A percentile compares a stretch with the other conserved stretches of the same genome.
Evolutionary conservation across 345 rosid genomes (phyloP).

Genomic region (Microthlaspi erraticum): DNA sequence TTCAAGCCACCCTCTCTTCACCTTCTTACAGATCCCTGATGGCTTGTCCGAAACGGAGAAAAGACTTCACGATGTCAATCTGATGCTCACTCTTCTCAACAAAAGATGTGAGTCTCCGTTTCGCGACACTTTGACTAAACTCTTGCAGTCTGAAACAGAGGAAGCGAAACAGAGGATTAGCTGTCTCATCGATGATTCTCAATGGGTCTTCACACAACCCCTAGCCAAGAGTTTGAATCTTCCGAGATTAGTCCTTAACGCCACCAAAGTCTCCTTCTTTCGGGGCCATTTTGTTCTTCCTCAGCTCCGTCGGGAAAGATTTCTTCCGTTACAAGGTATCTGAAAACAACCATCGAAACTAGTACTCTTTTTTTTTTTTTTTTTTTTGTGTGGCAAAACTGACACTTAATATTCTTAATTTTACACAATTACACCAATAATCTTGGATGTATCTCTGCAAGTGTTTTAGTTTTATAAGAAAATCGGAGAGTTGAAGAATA

Average conservation of each 20-base stretch:
- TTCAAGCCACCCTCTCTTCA: conserved; percentile 32
- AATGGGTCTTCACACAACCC: conserved; percentile 32
- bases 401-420: too few relatives aligned
- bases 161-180: conserved; percentile 17
- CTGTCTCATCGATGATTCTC: conserved; percentile 38
- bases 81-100: conserved; percentile 23
- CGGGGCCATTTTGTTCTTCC: conserved; percentile 32
- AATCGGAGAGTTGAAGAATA: too few relatives aligned
- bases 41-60: conserved; percentile 43
- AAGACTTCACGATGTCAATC: conserved; percentile 26
- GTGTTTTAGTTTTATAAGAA: too few relatives aligned
- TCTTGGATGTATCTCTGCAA: too few relatives aligned
- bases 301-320: conserved; percentile 27
- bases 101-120: conserved; percentile 21
- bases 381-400: too few relatives aligned
- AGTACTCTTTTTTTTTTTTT: not conserved
- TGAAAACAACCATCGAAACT: not conserved
- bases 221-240: conserved; percentile 26
- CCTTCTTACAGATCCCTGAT: conserved; percentile 37
- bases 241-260: conserved; percentile 22
- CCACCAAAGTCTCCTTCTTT: conserved; percentile 37
- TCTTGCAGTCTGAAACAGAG: conserved; percentile 21
- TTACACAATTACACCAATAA: too few relatives aligned
- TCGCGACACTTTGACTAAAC: conserved; percentile 40
- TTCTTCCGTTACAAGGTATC: conserved; percentile 31